These are phyloP conservation scores for Mallotus japonicus DNA, from an alignment of 441 rosid genomes.

Conservation along the genomic window DNA sequence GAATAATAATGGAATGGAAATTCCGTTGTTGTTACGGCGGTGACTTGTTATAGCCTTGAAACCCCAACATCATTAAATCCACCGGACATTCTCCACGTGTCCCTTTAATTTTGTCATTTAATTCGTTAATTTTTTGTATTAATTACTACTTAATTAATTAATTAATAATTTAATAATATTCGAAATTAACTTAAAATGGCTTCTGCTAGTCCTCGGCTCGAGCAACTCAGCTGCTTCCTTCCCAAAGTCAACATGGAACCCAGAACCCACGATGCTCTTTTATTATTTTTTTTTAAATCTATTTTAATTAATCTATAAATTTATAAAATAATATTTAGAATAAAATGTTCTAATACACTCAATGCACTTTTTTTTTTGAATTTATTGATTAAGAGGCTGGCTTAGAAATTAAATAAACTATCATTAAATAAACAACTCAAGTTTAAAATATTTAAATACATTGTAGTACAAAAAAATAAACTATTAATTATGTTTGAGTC, in stretches of 20 bases:
- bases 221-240: not conserved
- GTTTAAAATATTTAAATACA: too few relatives aligned
- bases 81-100: slow-evolving; percentile 37
- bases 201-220: not conserved
- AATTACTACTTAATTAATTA: not conserved
- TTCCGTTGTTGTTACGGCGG: slow-evolving; percentile 59
- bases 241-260: slow-evolving; percentile 4
- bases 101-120: not conserved
- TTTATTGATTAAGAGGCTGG: too few relatives aligned
- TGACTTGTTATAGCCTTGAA: slow-evolving; percentile 7
- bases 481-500: too few relatives aligned
- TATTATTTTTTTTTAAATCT: too few relatives aligned
- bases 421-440: too few relatives aligned
- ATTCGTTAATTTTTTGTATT: not conserved
- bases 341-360: too few relatives aligned
- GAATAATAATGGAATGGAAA: slow-evolving; percentile 5
- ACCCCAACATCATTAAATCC: slow-evolving; percentile 11
- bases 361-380: too few relatives aligned
- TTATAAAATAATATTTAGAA: too few relatives aligned
- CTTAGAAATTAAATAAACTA: too few relatives aligned
- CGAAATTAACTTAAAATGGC: not conserved
- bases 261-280: not conserved
- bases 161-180: too few relatives aligned
- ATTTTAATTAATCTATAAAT: too few relatives aligned
- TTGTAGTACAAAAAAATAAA: too few relatives aligned